Conservation (phyloP, 2,329 filamentous ascomycete species). For the Hypoxylon sp. region DNA sequence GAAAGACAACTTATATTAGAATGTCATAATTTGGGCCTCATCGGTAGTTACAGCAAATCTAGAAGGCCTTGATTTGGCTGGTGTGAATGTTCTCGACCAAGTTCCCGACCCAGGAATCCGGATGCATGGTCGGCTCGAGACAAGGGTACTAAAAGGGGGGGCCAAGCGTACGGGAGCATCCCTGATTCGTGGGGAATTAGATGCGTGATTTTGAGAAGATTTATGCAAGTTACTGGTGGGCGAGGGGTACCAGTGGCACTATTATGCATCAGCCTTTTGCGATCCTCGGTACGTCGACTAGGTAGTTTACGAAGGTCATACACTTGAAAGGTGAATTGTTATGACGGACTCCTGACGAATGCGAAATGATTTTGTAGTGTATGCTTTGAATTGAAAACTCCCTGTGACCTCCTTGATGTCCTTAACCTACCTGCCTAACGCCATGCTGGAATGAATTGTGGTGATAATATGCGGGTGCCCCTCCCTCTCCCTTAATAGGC, state of each 20-base stretch:
- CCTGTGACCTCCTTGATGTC: no score
- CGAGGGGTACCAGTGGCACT: no score
- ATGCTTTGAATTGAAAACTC: no score
- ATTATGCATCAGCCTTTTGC: no score
- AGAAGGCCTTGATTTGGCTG: no score
- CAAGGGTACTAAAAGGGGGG: constrained; percentile 20
- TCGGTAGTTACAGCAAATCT: no score
- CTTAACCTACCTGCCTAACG: constrained; percentile 27
- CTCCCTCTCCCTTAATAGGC: constrained; percentile 23
- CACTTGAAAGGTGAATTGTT: no score
- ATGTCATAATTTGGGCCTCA: no score
- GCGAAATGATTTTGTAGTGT: constrained; percentile 6
- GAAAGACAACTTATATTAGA: no score
- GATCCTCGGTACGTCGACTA: no score
- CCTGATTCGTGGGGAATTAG: constrained; percentile 16
- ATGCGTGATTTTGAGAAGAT: constrained; percentile 64
- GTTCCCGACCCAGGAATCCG: constrained; percentile 22
- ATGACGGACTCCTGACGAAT: no score
- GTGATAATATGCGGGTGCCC: constrained; percentile 19
- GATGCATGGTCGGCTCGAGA: constrained; percentile 1
- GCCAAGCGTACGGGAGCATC: constrained; percentile 6
- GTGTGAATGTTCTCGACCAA: constrained; percentile 28
- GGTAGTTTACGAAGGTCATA: background rate
- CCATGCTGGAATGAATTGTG: constrained; percentile 31
- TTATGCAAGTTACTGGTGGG: constrained; percentile 49